Evolutionary conservation across 2,329 filamentous ascomycete species (phyloP).

Genomic region (Sclerotinia spermophila): DNA sequence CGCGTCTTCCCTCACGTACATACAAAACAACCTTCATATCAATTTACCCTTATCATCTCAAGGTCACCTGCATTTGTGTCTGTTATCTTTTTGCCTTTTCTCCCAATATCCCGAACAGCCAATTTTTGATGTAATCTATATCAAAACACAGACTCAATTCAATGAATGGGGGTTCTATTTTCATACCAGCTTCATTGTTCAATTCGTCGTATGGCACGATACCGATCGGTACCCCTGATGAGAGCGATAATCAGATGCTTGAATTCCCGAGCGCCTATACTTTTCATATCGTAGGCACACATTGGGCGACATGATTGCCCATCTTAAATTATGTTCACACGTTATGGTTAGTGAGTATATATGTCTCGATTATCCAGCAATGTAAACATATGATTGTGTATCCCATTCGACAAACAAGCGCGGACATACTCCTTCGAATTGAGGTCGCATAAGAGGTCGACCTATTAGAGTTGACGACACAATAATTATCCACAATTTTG

Average conservation of each 20-base stretch:
- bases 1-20: conserved; percentile 12
- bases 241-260: not conserved
- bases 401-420: conserved; percentile 13
- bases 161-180: not conserved
- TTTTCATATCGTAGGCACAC: not conserved
- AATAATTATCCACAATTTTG: not conserved
- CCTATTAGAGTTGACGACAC: not conserved
- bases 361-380: not conserved
- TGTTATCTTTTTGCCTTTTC: not conserved
- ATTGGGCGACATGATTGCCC: not conserved
- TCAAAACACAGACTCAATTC: not conserved
- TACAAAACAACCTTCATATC: not conserved
- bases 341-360: not conserved
- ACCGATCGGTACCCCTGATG: conserved; percentile 1
- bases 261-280: conserved; percentile 13
- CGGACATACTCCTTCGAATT: conserved; percentile 10
- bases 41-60: not conserved
- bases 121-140: not conserved
- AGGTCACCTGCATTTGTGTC: not conserved
- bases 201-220: not conserved
- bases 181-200: not conserved
- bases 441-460: not conserved
- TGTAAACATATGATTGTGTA: not conserved
- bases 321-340: not conserved
- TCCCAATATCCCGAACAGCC: not conserved